phyloP scores from a whole-genome alignment of 1,284 basidiomycete genomes.

The Moniliophthora roreri region DNA sequence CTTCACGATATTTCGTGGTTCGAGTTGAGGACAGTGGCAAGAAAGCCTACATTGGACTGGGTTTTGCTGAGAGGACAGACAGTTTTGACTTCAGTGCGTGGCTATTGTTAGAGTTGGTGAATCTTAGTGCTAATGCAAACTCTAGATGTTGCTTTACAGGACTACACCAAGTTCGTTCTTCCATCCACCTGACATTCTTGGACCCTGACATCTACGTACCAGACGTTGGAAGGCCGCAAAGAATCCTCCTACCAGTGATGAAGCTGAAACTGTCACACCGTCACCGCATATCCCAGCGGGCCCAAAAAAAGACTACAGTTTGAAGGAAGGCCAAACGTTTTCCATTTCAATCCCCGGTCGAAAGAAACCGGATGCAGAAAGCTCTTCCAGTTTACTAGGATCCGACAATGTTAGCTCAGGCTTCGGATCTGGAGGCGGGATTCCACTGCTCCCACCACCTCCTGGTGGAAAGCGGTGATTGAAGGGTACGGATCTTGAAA shows the following conservation, averaged over 20 bases:
- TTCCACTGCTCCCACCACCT: constrained; percentile 77
- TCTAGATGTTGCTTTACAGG: constrained; percentile 90
- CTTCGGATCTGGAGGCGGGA: constrained; percentile 30
- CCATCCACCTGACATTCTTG: constrained; percentile 1
- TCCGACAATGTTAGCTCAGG: constrained; percentile 21
- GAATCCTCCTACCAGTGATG: constrained; percentile 50
- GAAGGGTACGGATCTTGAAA: too few species aligned
- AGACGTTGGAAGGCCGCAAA: constrained; percentile 61
- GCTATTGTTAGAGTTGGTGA: background rate
- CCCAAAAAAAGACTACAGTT: constrained; percentile 91
- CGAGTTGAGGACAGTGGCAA: constrained; percentile 86
- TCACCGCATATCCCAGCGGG: constrained; percentile 68
- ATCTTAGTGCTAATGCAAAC: constrained; percentile 11
- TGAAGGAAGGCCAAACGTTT: constrained; percentile 97
- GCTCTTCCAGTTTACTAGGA: constrained; percentile 35
- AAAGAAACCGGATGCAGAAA: constrained; percentile 32
- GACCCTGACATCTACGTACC: constrained; percentile 1
- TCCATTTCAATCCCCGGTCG: constrained; percentile 87
- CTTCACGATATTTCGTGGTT: constrained; percentile 94
- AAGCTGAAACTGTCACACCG: constrained; percentile 36
- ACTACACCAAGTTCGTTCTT: constrained; percentile 80
- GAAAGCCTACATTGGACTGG: constrained; percentile 93
- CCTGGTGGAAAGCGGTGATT: constrained; percentile 42
- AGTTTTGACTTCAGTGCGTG: constrained; percentile 90
- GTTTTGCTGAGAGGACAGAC: constrained; percentile 88